Base-by-base conservation (phyloP, 1,284 basidiomycete genomes). In the Anthracocystis walkeri region DNA sequence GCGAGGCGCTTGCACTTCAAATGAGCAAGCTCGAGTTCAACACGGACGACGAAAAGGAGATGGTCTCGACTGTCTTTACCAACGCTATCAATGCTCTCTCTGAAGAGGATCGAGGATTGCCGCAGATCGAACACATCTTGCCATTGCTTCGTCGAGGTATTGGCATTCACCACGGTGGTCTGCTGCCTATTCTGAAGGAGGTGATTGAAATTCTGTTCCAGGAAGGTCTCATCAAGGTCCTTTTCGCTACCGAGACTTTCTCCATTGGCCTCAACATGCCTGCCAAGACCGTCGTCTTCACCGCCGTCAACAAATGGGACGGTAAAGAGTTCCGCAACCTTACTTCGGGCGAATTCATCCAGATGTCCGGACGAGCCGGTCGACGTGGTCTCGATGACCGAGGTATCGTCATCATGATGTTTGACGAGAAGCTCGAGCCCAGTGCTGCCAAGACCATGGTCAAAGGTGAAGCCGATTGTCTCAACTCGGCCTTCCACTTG, bases 321-420 rank as follows among this genome's bases (percentile, higher is more conserved):
- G 97, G 97, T 5, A 91, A 90, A 58, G 94, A 97, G 81, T 97
- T 97, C 87, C 89, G 97, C 40, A 93, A 95, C 83, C 88, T 99
- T 46, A 75, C 77, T 20, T 80, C 78, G 51, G 83, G 83, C 55
- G 83, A 85, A 60, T 85, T 84, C 58, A 85, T 85, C 92, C 88
- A 46, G 87, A 99, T 99, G 97, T 96, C 95, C 1, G 97, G 97
- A 61, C 93, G 97, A 77, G 97, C 97, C 5, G 97, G 97, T 80
- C 91, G 97, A 84, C 91, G 97, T 87, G 97, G 97, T 49, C 87
- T 99, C 63, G 97, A 99, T 85, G 96, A 98, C 77, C 91, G 97
- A n/a, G 97, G 97, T 72, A 95, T 99, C 61, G 97, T 99, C 73
- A 98, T 99, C 83, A 94, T 99, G 94, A 99, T 99, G 97, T 94